These are phyloP conservation scores for Picochlorum sp. DNA, from an alignment of 139 green algal genomes.

Conservation along the genomic window DNA sequence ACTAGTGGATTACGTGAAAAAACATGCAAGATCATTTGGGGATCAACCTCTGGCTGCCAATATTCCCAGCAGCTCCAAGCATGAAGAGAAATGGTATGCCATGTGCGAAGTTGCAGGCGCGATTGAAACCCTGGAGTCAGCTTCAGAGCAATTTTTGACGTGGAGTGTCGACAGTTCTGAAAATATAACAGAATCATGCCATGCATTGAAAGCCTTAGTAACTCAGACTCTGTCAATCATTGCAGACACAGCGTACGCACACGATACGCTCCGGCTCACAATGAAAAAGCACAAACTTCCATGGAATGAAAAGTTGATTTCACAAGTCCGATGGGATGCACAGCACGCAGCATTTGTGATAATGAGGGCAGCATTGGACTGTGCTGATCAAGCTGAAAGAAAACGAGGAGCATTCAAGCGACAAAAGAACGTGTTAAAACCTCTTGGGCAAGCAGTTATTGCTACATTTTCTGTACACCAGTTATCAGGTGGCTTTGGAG, in stretches of 20 bases:
- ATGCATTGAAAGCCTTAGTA: conserved; percentile 17
- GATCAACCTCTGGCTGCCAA: too few species aligned
- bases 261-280: conserved; percentile 16
- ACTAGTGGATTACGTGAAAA: neutral
- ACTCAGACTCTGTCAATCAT: neutral
- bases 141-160: neutral
- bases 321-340: conserved; percentile 17
- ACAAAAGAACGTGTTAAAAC: conserved; percentile 24
- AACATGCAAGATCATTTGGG: neutral
- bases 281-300: conserved; percentile 29
- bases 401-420: conserved; percentile 22
- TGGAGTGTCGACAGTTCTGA: neutral
- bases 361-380: conserved; percentile 27
- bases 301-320: conserved; percentile 31
- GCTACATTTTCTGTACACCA: conserved; percentile 38
- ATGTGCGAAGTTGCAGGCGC: conserved; percentile 8
- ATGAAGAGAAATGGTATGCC: neutral
- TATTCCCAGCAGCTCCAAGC: neutral
- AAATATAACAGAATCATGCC: conserved; percentile 10
- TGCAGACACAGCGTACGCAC: conserved; percentile 2
- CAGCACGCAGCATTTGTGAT: conserved; percentile 26
- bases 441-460: conserved; percentile 29
- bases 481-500: conserved; percentile 40
- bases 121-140: neutral
- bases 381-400: neutral